These are phyloP conservation scores for Naganishia friedmannii DNA, from an alignment of 768 basidiomycete species.

Conservation along the genomic window DNA sequence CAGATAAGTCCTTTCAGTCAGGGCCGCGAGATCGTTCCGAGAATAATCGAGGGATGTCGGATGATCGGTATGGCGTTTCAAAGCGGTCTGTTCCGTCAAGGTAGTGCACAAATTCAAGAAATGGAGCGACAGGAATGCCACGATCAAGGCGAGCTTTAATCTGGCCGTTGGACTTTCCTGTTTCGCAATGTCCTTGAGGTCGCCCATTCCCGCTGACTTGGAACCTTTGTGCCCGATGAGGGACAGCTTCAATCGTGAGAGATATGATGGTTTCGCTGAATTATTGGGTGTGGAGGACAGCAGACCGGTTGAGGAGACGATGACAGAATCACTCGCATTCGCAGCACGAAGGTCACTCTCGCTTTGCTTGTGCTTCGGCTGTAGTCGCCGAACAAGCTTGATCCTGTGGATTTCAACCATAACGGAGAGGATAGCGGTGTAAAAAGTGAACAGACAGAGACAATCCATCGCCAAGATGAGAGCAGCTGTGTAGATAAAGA, in stretches of 20 bases:
- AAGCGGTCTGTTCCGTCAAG: conserved; percentile 66
- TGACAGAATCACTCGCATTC: not conserved
- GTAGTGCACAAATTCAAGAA: conserved; percentile 90
- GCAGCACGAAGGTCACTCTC: conserved; percentile 8
- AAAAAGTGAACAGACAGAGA: conserved; percentile 81
- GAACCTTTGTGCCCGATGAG: conserved; percentile 35
- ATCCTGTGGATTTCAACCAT: conserved; percentile 82
- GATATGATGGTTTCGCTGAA: conserved; percentile 28
- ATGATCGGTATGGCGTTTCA: conserved; percentile 55
- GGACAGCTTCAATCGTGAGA: conserved; percentile 54
- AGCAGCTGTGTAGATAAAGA: conserved; percentile 59
- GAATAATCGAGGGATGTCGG: conserved; percentile 31
- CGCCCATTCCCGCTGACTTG: conserved; percentile 20
- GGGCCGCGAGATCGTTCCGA: conserved; percentile 58
- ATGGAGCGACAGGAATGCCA: conserved; percentile 85
- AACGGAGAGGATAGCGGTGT: conserved; percentile 80
- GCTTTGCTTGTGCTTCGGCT: conserved; percentile 30
- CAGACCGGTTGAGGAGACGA: conserved; percentile 7
- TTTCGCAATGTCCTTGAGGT: conserved; percentile 36
- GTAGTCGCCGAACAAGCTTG: conserved; percentile 54
- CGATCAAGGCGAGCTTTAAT: conserved; percentile 87
- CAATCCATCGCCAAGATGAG: conserved; percentile 84
- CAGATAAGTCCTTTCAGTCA: conserved; percentile 48
- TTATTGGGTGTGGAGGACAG: conserved; percentile 24
- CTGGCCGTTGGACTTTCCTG: conserved; percentile 79